phyloP scores from a whole-genome alignment of 2,329 filamentous ascomycete species.

The Colletotrichum kahawae region DNA sequence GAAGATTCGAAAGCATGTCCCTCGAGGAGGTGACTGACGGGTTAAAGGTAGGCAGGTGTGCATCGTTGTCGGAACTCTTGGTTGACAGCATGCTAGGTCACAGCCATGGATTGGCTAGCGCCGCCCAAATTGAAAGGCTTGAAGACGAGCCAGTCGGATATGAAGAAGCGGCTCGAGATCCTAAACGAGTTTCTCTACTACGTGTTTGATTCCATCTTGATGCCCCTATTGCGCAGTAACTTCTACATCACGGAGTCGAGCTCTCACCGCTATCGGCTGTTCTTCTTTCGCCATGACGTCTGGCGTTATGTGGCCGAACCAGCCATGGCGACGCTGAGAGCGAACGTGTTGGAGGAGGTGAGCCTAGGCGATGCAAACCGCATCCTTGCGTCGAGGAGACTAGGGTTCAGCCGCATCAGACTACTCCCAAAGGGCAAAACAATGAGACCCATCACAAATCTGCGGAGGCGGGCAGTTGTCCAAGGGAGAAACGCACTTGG shows the following conservation, averaged over 20 bases:
- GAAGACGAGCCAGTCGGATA: constrained; percentile 74
- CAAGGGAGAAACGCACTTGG: constrained; percentile 60
- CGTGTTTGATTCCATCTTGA: constrained; percentile 87
- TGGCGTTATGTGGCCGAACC: constrained; percentile 82
- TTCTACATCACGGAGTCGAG: constrained; percentile 96
- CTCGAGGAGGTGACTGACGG: constrained; percentile 80
- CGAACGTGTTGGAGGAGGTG: constrained; percentile 80
- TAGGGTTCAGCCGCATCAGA: constrained; percentile 81
- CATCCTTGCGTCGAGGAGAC: constrained; percentile 63
- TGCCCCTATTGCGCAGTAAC: constrained; percentile 84
- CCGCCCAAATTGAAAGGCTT: constrained; percentile 49
- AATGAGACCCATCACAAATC: constrained; percentile 86
- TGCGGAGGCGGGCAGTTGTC: constrained; percentile 68
- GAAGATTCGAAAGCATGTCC: constrained; percentile 81
- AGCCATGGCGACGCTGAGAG: constrained; percentile 69
- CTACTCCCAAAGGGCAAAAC: constrained; percentile 81
- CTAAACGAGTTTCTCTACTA: constrained; percentile 90
- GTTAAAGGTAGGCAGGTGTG: constrained; percentile 65
- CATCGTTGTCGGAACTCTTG: not conserved
- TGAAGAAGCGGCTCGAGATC: constrained; percentile 77
- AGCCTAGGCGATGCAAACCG: constrained; percentile 58
- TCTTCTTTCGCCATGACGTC: constrained; percentile 94
- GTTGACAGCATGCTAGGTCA: constrained; percentile 55
- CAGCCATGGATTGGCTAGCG: constrained; percentile 74
- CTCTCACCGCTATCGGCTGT: constrained; percentile 77